These are phyloP conservation scores for Fraxinus quadrangulata DNA, from an alignment of 257 asterid species.

Conservation along the genomic window DNA sequence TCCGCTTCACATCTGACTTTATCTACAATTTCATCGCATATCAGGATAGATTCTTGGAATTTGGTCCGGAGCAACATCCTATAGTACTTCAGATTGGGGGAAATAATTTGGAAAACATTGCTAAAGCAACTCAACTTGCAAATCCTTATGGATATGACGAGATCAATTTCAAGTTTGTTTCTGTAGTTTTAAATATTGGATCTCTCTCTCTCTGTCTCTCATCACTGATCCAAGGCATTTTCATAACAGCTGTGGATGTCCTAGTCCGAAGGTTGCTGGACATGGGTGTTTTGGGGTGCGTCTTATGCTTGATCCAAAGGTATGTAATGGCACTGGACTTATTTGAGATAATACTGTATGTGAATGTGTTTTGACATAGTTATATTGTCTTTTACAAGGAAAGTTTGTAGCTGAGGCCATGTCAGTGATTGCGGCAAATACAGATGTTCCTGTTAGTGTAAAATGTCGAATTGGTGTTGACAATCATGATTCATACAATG, in stretches of 20 bases:
- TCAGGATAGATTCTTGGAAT: conserved; percentile 90
- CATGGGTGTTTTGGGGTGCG: conserved; percentile 96
- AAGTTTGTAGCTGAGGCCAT: conserved; percentile 98
- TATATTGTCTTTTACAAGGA: conserved; percentile 54
- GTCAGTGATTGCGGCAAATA: conserved; percentile 84
- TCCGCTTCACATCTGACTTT: conserved; percentile 20
- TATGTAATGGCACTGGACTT: conserved; percentile 29
- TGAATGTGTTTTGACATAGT: conserved; percentile 42
- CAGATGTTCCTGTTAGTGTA: conserved; percentile 90
- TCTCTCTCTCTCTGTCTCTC: conserved; percentile 9
- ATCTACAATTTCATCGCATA: conserved; percentile 27
- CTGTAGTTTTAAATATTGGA: conserved; percentile 11
- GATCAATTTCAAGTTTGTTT: conserved; percentile 85
- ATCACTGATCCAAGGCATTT: conserved; percentile 30
- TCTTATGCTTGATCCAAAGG: conserved; percentile 98
- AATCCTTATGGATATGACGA: conserved; percentile 87
- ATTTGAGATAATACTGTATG: conserved; percentile 17
- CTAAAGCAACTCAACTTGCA: conserved; percentile 87
- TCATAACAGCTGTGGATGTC: conserved; percentile 89
- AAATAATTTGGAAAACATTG: conserved; percentile 79
- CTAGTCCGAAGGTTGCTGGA: conserved; percentile 95
- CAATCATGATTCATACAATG: conserved; percentile 82
- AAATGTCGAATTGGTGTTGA: conserved; percentile 98
- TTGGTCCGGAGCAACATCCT: conserved; percentile 91
- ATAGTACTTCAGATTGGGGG: conserved; percentile 97